A percentile compares a stretch with the other conserved stretches of the same genome.
Evolutionary conservation across 176 grass and related monocot genomes (phyloP).

Genomic region (Thalia dealbata): DNA sequence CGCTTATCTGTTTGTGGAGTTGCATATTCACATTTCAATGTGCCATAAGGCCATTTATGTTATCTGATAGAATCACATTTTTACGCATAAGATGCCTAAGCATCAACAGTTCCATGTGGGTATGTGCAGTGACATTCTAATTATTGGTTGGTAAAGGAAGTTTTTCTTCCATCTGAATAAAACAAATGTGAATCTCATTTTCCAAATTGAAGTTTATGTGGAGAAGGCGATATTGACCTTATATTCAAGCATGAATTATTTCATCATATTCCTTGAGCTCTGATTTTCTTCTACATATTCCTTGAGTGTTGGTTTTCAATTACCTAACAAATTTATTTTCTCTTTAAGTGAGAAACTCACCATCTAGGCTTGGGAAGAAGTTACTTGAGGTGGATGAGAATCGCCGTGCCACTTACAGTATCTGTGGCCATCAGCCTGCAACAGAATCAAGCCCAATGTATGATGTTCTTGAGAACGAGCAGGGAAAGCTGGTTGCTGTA

Average conservation of each 20-base stretch:
- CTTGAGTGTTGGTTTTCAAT: slow-evolving; percentile 11
- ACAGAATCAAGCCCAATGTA: slow-evolving; percentile 45
- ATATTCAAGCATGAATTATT: not conserved
- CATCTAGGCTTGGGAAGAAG: slow-evolving; percentile 37
- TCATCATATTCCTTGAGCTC: not conserved
- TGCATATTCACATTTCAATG: not conserved
- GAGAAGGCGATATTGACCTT: not conserved
- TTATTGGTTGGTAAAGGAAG: too few relatives aligned
- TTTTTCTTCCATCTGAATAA: too few relatives aligned
- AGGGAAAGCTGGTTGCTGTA: slow-evolving; percentile 65
- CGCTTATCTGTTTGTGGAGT: not conserved
- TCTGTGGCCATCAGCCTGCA: slow-evolving; percentile 36
- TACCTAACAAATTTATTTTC: slow-evolving; percentile 15
- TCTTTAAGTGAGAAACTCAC: slow-evolving; percentile 49
- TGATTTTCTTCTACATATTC: slow-evolving; percentile 6
- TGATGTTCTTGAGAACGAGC: slow-evolving; percentile 38
- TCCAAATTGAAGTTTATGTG: too few relatives aligned
- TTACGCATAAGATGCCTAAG: not conserved
- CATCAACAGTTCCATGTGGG: not conserved
- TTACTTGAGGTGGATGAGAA: slow-evolving; percentile 72
- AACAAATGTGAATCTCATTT: too few relatives aligned
- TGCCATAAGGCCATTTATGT: too few relatives aligned
- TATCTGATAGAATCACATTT: not conserved
- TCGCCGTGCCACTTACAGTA: slow-evolving; percentile 70
- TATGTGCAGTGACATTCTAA: too few relatives aligned